Evolutionary conservation across 768 basidiomycete genomes (phyloP).

Genomic region (Agaricus blazei): DNA sequence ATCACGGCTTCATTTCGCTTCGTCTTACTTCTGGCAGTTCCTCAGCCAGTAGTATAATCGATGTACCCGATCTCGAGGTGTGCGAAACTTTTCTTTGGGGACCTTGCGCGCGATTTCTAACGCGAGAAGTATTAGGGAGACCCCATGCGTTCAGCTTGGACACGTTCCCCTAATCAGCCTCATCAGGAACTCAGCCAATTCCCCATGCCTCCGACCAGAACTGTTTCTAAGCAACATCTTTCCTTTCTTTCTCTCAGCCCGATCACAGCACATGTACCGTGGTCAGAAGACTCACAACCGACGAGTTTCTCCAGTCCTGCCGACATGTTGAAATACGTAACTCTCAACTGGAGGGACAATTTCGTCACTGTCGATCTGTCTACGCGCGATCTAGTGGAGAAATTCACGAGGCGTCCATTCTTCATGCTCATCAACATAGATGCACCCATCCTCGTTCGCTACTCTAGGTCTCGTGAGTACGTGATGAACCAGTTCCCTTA

Average conservation of each 20-base stretch:
- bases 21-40: constrained; percentile 24
- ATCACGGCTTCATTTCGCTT: constrained; percentile 53
- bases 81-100: background rate
- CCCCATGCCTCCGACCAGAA: constrained; percentile 1
- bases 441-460: constrained; percentile 74
- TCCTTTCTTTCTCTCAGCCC: constrained; percentile 36
- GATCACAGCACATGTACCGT: constrained; percentile 23
- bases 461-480: constrained; percentile 49
- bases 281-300: constrained; percentile 14
- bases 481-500: constrained; percentile 11
- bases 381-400: constrained; percentile 49
- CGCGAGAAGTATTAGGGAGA: constrained; percentile 5
- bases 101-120: background rate
- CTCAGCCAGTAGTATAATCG: background rate
- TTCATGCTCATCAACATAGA: constrained; percentile 83
- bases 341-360: constrained; percentile 72
- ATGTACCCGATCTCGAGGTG: constrained; percentile 7
- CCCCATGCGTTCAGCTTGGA: background rate
- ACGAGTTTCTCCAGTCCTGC: constrained; percentile 41
- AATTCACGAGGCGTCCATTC: constrained; percentile 84
- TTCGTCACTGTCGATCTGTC: constrained; percentile 78
- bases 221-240: constrained; percentile 23
- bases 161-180: constrained; percentile 7
- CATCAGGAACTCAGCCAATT: constrained; percentile 9
- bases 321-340: constrained; percentile 68